Base-by-base conservation (phyloP, 257 asterid genomes). In the Catharanthus roseus region DNA sequence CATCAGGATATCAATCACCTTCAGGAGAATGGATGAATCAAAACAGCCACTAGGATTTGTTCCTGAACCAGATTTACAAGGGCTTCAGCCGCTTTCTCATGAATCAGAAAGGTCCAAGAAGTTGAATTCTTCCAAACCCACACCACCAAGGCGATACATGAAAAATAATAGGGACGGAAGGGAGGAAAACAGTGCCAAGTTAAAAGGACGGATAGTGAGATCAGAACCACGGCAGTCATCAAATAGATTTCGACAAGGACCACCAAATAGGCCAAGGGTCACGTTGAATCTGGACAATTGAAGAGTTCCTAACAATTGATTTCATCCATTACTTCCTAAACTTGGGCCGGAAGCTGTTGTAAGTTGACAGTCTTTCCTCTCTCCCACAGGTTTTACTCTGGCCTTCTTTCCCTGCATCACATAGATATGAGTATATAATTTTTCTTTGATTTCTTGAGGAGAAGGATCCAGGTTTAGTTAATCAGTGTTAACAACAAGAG, bases 1-100 rank as follows among this genome's bases (percentile, higher is more conserved):
- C 38, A 56, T 11, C 80, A 93, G 97, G 89, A 93, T 93, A 75
- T 93, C 97, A 49, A 88, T 93, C 69, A 93, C 99, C 18, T 93
- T 93, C 75, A 82, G 97, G 79, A 91, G 81, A 81, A 93, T 93
- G 97, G 96, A 86, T 45, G 93, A 82, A 57, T 65, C 85, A 9
- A 91, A 86, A 80, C 77, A 85, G 72, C 99, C 99, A 47, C 23
- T 12, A 51, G 89, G 84, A 51, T 81, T 68, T 81, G 89, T 78
- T 65, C 84, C 88, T 33, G 97, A 91, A 68, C 86, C 90, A 34
- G 96, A 88, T 78, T 51, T 93, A 72, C 88, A 83, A 81, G 99
- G 93, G 74, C 85, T 93, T 73, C 77, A 85, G 77, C 97, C 99
- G 57, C 80, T 93, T 77, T 53, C 82, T 28, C 77, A 74, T 18